Evolutionary conservation across 2,329 filamentous ascomycete genomes (phyloP).

Genomic region (Xylogone sp.): DNA sequence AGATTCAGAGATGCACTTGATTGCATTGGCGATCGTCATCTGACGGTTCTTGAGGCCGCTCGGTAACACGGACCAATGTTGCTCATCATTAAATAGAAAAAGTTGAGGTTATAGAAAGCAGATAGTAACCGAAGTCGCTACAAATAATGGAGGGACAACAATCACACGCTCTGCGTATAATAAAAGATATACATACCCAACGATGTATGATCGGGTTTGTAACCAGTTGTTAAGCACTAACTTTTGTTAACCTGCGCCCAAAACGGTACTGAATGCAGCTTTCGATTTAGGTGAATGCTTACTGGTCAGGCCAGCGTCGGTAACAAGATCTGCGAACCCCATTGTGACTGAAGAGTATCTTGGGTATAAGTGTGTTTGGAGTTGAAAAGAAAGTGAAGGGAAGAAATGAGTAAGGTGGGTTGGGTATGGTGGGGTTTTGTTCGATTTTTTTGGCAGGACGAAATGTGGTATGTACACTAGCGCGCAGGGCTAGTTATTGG

Average conservation of each 20-base stretch:
- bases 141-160: neutral
- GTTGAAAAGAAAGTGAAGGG: neutral
- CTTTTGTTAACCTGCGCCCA: slow-evolving; percentile 25
- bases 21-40: slow-evolving; percentile 74
- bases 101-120: slow-evolving; percentile 14
- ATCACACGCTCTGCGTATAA: slow-evolving; percentile 1
- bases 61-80: slow-evolving; percentile 94
- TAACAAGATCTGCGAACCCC: slow-evolving; percentile 67
- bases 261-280: neutral
- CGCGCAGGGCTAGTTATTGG: neutral
- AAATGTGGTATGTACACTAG: neutral
- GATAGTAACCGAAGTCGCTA: slow-evolving; percentile 11
- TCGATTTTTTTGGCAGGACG: slow-evolving; percentile 1
- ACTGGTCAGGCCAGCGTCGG: slow-evolving; percentile 60
- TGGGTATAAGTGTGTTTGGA: slow-evolving; percentile 2
- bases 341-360: slow-evolving; percentile 36
- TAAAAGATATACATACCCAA: slow-evolving; percentile 61
- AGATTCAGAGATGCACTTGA: slow-evolving; percentile 73
- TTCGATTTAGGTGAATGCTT: slow-evolving; percentile 25
- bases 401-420: neutral
- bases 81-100: slow-evolving; percentile 64
- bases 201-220: slow-evolving; percentile 74
- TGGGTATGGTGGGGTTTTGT: slow-evolving; percentile 7
- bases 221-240: slow-evolving; percentile 70
- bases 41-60: slow-evolving; percentile 89